These are phyloP conservation scores for Hericium rajendrae DNA, from an alignment of 768 basidiomycete species.

Conservation along the genomic window DNA sequence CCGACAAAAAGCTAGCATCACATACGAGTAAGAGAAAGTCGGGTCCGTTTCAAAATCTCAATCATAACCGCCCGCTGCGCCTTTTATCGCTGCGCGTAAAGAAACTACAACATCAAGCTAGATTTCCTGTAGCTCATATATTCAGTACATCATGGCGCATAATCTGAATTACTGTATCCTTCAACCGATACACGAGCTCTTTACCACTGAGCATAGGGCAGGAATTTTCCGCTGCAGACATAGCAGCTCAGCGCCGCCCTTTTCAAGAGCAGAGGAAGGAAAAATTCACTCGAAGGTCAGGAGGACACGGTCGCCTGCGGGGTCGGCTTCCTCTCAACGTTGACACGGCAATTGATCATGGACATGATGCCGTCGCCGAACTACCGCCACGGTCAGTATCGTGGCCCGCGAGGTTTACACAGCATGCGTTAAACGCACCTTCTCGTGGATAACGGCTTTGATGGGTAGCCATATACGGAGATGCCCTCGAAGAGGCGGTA, in stretches of 20 bases:
- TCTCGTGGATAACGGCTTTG: slow-evolving; percentile 75
- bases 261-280: background rate
- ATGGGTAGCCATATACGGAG: slow-evolving; percentile 69
- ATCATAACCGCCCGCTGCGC: too few species aligned
- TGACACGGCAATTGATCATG: slow-evolving; percentile 76
- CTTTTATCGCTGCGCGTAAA: too few species aligned
- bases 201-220: slow-evolving; percentile 65
- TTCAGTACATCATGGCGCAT: too few species aligned
- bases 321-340: slow-evolving; percentile 59
- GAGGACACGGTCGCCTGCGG: slow-evolving; percentile 71
- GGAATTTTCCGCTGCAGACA: slow-evolving; percentile 57
- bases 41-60: too few species aligned
- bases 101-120: too few species aligned
- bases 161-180: too few species aligned
- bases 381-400: slow-evolving; percentile 23
- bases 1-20: too few species aligned
- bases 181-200: background rate
- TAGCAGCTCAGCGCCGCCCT: background rate
- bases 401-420: background rate
- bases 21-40: too few species aligned
- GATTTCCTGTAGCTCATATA: too few species aligned
- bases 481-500: slow-evolving; percentile 78
- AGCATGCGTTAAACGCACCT: slow-evolving; percentile 27
- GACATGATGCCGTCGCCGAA: slow-evolving; percentile 87
- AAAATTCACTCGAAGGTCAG: slow-evolving; percentile 67